Evolutionary conservation across 148 eudicot species (phyloP).

Genomic region (Chenopodium album): DNA sequence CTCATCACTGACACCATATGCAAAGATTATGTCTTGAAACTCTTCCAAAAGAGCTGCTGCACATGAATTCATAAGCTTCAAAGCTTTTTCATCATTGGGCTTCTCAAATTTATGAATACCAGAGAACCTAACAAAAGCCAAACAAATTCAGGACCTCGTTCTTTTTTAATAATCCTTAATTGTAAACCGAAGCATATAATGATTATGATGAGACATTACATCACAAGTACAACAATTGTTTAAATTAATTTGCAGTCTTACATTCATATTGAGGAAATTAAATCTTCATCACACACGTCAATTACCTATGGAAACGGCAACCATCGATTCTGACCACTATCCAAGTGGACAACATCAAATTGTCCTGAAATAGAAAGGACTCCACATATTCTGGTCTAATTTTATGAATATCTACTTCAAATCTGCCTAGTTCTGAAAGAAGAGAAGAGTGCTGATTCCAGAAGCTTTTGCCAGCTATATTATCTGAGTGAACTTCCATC

Average conservation of each 20-base stretch:
- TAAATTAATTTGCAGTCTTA: background rate
- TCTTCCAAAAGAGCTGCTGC: slow-evolving; percentile 75
- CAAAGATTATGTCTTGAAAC: slow-evolving; percentile 63
- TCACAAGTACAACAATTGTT: background rate
- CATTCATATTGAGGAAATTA: background rate
- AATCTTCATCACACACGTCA: background rate
- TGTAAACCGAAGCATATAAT: background rate
- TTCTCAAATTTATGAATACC: slow-evolving; percentile 89
- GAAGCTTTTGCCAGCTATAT: slow-evolving; percentile 62
- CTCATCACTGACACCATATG: slow-evolving; percentile 88
- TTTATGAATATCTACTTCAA: slow-evolving; percentile 50
- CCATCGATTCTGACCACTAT: slow-evolving; percentile 91
- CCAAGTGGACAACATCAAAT: slow-evolving; percentile 77
- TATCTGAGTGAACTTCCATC: slow-evolving; percentile 49
- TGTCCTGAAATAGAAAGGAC: slow-evolving; percentile 55
- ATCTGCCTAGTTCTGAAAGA: slow-evolving; percentile 55
- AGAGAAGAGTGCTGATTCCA: slow-evolving; percentile 69
- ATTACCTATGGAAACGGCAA: slow-evolving; percentile 83
- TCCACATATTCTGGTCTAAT: slow-evolving; percentile 61
- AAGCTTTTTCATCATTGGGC: slow-evolving; percentile 85
- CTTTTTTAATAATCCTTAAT: slow-evolving; percentile 2
- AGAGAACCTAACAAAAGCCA: slow-evolving; percentile 67
- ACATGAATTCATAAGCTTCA: slow-evolving; percentile 93
- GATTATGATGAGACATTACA: background rate
- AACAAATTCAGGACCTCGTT: slow-evolving; percentile 16